Evolutionary conservation across 148 eudicot genomes (phyloP).

Genomic region (Vaccinium myrtillus): DNA sequence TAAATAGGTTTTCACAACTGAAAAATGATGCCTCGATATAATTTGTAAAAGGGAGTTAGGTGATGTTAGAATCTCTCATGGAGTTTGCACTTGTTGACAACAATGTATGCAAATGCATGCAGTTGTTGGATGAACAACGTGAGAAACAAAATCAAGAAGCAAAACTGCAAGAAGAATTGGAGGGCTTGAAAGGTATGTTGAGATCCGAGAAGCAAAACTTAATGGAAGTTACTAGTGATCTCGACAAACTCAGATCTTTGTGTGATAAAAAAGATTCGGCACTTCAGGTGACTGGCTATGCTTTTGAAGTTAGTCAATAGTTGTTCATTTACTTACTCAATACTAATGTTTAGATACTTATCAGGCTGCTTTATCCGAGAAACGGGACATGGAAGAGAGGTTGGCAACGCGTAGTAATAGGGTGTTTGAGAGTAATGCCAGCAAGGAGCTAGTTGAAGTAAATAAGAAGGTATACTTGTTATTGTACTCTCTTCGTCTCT

Average conservation of each 20-base stretch:
- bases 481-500: background rate
- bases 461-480: conserved; percentile 59
- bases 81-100: conserved; percentile 5
- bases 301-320: background rate
- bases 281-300: conserved; percentile 53
- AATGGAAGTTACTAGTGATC: conserved; percentile 45
- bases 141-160: conserved; percentile 67
- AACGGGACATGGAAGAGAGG: conserved; percentile 55
- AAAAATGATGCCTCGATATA: background rate
- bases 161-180: conserved; percentile 60
- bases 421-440: conserved; percentile 49
- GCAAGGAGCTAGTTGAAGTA: conserved; percentile 62
- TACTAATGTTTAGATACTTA: background rate
- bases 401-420: conserved; percentile 24
- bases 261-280: conserved; percentile 67
- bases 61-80: background rate
- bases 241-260: conserved; percentile 50
- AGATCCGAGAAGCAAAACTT: conserved; percentile 51
- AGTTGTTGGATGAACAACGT: conserved; percentile 67
- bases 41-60: conserved; percentile 9
- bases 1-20: background rate
- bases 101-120: conserved; percentile 22
- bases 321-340: background rate
- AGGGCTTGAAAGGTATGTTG: conserved; percentile 48
- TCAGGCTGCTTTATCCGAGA: conserved; percentile 70